Conservation (phyloP, 345 rosid species). For the Ailanthus altissimus region DNA sequence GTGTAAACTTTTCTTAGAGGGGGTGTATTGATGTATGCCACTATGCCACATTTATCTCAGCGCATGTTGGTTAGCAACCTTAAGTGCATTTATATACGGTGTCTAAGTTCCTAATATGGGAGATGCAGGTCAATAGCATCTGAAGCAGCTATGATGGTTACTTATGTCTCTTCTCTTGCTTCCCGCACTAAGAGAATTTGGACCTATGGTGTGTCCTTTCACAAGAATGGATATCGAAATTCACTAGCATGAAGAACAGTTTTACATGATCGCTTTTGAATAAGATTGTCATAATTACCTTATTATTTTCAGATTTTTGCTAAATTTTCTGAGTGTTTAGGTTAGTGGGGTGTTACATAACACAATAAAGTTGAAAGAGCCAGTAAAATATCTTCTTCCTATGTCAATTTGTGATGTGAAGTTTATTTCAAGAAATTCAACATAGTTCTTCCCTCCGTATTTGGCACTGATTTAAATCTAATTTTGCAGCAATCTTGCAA, state of each 20-base stretch:
- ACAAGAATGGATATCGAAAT: not conserved
- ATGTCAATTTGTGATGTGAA: not conserved
- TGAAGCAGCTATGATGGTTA: not conserved
- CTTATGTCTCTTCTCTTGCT: not conserved
- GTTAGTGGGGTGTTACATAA: not conserved
- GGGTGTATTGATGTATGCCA: not conserved
- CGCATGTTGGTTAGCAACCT: not conserved
- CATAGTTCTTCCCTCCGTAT: slow-evolving; percentile 20
- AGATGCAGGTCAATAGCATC: not conserved
- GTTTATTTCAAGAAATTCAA: slow-evolving; percentile 7
- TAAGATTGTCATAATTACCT: not conserved
- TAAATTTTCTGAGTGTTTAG: not conserved
- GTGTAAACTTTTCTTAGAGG: not conserved
- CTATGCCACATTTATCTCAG: not conserved
- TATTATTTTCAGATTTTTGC: not conserved
- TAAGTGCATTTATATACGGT: too few relatives aligned
- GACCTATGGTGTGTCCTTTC: not conserved
- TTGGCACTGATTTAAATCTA: slow-evolving; percentile 22
- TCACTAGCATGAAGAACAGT: not conserved
- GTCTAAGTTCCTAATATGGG: too few relatives aligned
- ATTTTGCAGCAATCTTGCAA: slow-evolving; percentile 82
- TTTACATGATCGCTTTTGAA: not conserved
- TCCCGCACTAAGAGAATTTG: not conserved
- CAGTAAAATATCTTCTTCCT: not conserved
- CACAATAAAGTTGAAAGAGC: not conserved